Percentiles rank a stretch among this genome's conserved stretches.
Evolutionary conservation across 2,329 filamentous ascomycete genomes (phyloP).

Genomic region (Didymellaceae sp.): DNA sequence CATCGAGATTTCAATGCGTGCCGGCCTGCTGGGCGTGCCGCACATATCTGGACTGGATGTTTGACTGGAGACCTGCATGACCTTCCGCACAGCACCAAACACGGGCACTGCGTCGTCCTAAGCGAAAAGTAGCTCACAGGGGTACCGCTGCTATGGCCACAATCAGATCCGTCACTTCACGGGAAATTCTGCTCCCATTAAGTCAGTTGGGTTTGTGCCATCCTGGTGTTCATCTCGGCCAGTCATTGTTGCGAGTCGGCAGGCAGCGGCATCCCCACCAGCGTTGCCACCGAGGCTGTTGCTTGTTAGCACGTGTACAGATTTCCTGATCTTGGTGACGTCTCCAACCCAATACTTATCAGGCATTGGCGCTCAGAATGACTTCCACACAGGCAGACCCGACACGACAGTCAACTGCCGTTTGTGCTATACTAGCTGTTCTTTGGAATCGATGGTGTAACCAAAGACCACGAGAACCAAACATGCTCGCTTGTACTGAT

Average conservation of each 20-base stretch:
- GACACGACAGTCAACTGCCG: too few relatives aligned
- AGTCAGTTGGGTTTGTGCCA: conserved; percentile 28
- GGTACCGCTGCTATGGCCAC: conserved; percentile 34
- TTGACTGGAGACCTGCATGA: conserved; percentile 41
- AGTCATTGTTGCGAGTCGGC: conserved; percentile 30
- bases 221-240: conserved; percentile 40
- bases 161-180: conserved; percentile 32
- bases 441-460: too few relatives aligned
- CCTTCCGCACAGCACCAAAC: conserved; percentile 34
- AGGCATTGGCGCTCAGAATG: too few relatives aligned
- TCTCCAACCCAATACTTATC: neutral
- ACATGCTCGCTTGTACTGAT: conserved; percentile 3
- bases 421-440: too few relatives aligned
- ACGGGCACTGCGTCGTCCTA: conserved; percentile 30
- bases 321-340: neutral
- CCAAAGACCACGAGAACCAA: too few relatives aligned
- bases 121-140: conserved; percentile 39
- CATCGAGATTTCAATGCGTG: too few relatives aligned
- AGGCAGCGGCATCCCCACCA: conserved; percentile 31
- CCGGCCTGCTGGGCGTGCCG: neutral
- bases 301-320: conserved; percentile 3
- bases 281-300: conserved; percentile 20
- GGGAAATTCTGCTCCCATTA: conserved; percentile 36
- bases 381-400: too few relatives aligned
- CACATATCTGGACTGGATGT: conserved; percentile 22